Evolutionary conservation across 176 grass and related monocot genomes (phyloP).

Genomic region (Zoysia pacifica): DNA sequence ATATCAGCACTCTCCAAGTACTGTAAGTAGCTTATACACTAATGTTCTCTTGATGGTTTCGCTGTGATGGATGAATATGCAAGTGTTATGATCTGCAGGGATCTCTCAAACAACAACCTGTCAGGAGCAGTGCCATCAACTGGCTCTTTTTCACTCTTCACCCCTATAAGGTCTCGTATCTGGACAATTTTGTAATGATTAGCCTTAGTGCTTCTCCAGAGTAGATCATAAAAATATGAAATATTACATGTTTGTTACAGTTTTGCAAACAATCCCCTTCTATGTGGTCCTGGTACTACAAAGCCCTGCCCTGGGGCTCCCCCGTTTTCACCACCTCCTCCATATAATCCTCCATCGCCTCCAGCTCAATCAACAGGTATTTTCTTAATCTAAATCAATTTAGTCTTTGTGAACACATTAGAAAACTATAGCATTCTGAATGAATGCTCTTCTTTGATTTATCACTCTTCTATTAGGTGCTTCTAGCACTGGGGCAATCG

Average conservation of each 20-base stretch:
- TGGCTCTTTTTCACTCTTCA: conserved; percentile 78
- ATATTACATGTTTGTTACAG: conserved; percentile 48
- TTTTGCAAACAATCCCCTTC: conserved; percentile 61
- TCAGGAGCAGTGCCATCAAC: conserved; percentile 66
- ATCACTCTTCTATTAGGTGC: conserved; percentile 37
- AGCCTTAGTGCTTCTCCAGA: conserved; percentile 7
- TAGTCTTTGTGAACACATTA: conserved; percentile 9
- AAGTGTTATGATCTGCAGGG: conserved; percentile 45
- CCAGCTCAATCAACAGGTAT: conserved; percentile 49
- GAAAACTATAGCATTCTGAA: conserved; percentile 12
- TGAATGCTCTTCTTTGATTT: conserved; percentile 9
- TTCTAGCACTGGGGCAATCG: conserved; percentile 51
- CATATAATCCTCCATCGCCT: conserved; percentile 45
- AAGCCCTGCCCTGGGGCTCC: conserved; percentile 58
- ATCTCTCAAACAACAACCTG: conserved; percentile 75
- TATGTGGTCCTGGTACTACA: conserved; percentile 65
- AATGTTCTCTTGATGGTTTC: conserved; percentile 28
- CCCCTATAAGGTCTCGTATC: conserved; percentile 71
- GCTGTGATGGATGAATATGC: conserved; percentile 36
- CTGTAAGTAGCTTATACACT: conserved; percentile 59
- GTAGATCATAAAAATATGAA: conserved; percentile 2
- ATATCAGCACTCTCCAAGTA: conserved; percentile 68
- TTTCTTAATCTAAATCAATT: conserved; percentile 29
- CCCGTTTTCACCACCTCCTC: conserved; percentile 61
- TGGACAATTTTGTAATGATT: conserved; percentile 23